phyloP scores from a whole-genome alignment of 345 rosid genomes.

The Raphanus sativus region DNA sequence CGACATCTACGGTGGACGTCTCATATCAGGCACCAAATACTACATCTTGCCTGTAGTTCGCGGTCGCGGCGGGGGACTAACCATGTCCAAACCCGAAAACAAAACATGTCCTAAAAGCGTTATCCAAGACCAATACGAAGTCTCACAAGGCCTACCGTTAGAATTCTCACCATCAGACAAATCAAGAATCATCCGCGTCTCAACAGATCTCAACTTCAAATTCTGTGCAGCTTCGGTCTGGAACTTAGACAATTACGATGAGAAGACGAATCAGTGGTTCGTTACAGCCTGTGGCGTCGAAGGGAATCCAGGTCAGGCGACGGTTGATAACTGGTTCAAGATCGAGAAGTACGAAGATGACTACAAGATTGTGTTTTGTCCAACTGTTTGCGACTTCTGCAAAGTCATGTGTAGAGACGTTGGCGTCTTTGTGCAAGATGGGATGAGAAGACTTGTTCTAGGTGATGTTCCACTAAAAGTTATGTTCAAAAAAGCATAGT shows the following conservation, averaged over 20 bases:
- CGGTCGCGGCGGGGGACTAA: conserved; percentile 37
- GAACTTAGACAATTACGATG: conserved; percentile 48
- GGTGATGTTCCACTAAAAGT: conserved; percentile 55
- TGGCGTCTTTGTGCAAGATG: conserved; percentile 52
- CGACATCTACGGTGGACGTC: conserved; percentile 15
- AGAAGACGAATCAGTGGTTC: conserved; percentile 38
- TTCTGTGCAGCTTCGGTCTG: conserved; percentile 48
- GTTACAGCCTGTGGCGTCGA: conserved; percentile 54
- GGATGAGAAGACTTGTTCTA: conserved; percentile 50
- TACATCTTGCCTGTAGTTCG: conserved; percentile 41
- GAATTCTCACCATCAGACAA: conserved; percentile 24
- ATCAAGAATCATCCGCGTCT: conserved; percentile 26
- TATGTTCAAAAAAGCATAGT: conserved; percentile 52
- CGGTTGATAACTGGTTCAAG: conserved; percentile 61
- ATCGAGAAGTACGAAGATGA: conserved; percentile 46
- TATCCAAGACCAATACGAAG: conserved; percentile 28
- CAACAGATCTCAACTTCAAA: conserved; percentile 43
- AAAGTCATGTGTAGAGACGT: conserved; percentile 55
- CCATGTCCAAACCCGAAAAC: conserved; percentile 19
- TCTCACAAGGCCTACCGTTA: conserved; percentile 32
- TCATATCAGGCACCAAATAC: conserved; percentile 16
- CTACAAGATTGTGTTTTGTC: conserved; percentile 67
- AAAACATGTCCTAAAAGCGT: conserved; percentile 31
- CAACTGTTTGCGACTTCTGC: conserved; percentile 57
- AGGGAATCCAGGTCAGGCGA: conserved; percentile 57